These are phyloP conservation scores for Flaveria brownii DNA, from an alignment of 129 eudicot genomes.

Conservation along the genomic window DNA sequence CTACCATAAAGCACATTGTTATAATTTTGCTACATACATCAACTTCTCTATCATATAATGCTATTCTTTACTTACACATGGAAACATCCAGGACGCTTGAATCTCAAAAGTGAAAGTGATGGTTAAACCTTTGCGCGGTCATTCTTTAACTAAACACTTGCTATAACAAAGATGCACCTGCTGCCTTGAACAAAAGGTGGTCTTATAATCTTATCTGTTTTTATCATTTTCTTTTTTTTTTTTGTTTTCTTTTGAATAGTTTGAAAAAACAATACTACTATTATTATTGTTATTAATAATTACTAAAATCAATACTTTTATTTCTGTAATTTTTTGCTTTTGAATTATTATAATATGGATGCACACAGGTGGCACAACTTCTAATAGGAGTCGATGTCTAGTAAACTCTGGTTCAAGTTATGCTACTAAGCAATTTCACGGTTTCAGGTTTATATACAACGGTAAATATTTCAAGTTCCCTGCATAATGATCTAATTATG, in stretches of 20 bases:
- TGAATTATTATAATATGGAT: not conserved
- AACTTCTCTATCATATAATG: not conserved
- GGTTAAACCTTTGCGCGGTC: not conserved
- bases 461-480: no score
- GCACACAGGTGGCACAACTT: not conserved
- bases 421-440: not conserved
- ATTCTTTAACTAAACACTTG: not conserved
- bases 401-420: not conserved
- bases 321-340: not conserved
- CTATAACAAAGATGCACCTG: not conserved
- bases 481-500: not conserved
- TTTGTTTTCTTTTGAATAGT: not conserved
- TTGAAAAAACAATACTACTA: not conserved
- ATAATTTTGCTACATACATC: not conserved
- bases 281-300: not conserved
- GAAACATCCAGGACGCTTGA: not conserved
- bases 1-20: not conserved
- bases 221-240: no score
- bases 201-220: not conserved
- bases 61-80: not conserved
- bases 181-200: not conserved
- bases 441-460: not conserved
- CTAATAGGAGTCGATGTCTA: no score
- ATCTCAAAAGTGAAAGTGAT: slow-evolving; percentile 1
- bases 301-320: not conserved